Conservation (phyloP, 257 asterid species). For the Solanum dulcamara region DNA sequence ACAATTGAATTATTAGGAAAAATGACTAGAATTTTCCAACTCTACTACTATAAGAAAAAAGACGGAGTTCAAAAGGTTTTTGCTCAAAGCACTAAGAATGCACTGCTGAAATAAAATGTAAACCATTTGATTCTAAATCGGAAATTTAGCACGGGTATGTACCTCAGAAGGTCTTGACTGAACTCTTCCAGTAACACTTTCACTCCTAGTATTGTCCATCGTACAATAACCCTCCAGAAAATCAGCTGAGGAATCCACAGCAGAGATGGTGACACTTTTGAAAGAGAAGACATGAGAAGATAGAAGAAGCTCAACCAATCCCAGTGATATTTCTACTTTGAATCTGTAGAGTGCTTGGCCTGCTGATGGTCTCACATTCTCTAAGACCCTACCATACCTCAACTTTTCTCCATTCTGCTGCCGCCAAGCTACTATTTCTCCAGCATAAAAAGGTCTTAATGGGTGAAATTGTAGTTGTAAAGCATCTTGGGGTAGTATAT, state of each 20-base stretch:
- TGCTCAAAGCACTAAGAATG: background rate
- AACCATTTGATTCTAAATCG: background rate
- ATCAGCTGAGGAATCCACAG: constrained; percentile 31
- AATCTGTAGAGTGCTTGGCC: constrained; percentile 86
- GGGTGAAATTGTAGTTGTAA: constrained; percentile 81
- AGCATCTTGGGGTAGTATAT: constrained; percentile 87
- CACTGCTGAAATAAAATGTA: background rate
- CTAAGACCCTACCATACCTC: constrained; percentile 82
- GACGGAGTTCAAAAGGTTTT: background rate
- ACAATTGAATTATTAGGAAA: background rate
- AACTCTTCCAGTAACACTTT: constrained; percentile 36
- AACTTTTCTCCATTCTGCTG: constrained; percentile 68
- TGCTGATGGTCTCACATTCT: constrained; percentile 76
- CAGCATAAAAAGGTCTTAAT: constrained; percentile 82
- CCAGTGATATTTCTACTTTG: constrained; percentile 59
- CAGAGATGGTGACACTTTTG: constrained; percentile 45
- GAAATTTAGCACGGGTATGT: constrained; percentile 8
- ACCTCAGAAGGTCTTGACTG: constrained; percentile 52
- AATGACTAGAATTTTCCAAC: background rate
- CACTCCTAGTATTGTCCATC: constrained; percentile 16
- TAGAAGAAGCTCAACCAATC: constrained; percentile 44
- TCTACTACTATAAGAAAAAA: background rate
- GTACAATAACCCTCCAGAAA: constrained; percentile 21
- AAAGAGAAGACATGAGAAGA: constrained; percentile 88
- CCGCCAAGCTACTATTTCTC: constrained; percentile 96